Evolutionary conservation across 495 filamentous ascomycete species (phyloP), one percentile per base, ranked within the genome.

Genomic region (Cenococcum geophilum): DNA sequence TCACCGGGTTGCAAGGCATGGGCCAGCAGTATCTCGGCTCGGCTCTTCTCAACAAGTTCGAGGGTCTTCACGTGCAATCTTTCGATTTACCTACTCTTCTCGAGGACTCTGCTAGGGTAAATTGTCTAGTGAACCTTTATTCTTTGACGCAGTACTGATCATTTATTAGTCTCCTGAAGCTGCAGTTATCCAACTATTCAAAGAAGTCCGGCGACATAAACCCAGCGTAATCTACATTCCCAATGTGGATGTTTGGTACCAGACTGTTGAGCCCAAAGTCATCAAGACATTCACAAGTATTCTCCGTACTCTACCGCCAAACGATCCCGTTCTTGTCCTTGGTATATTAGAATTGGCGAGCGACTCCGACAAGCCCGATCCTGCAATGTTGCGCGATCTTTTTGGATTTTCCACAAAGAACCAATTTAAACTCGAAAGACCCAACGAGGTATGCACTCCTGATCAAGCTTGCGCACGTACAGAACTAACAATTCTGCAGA

Each of bases 181-280:
- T 64, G 85, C 90, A 20, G 82, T 98, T 43, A 89, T 95, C 23
- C 87, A 91, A 66, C 78, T 92, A 0, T 98, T 98, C 70, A 80
- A 86, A 0, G 93, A 98, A 75, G 89, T 95, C 14, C 89, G 89
- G 70, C 83, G 92, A 43, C 91, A 96, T 66, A 97, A 95, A 73
- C 93, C 95, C 9, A 92, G 91, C 74, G 89, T 98, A 22, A 95
- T 98, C 59, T 97, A 88, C 76, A 87, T 98, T 51, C 93, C 95
- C 0, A 85, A 88, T 63, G 82, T 97, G 62, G 89, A 97, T 50
- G 76, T 83, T 35, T 98, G 95, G 95, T 90, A 87, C 66, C 73
- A 78, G 9, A 90, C 84, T 23, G 74, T 96, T 12, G 76, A 77
- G n/a, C 78, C 78, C 4, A 64, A 82, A 23, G 82, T 86, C 4